Base-by-base conservation (phyloP, 2,329 filamentous ascomycete genomes). In the Aspergillus sp. region DNA sequence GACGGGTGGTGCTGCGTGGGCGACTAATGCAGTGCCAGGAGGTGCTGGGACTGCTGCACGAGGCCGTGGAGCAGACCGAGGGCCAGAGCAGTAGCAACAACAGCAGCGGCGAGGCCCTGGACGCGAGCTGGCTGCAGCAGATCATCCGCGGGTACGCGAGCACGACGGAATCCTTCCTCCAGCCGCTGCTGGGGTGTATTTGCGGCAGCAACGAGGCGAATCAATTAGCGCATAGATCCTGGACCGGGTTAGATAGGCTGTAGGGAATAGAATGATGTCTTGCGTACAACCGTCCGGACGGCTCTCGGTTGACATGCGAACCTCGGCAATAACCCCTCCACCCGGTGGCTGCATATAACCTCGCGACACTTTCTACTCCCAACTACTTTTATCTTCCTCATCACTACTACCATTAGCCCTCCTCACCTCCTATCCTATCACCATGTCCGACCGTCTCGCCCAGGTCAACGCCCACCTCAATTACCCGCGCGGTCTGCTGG, bases 401-500 rank as follows among this genome's bases (percentile, higher is more conserved):
- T n/a, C n/a, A n/a, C n/a, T n/a, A n/a, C n/a, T n/a, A n/a, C n/a
- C n/a, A n/a, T n/a, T n/a, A n/a, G n/a, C n/a, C n/a, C n/a, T n/a
- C n/a, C n/a, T n/a, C n/a, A 31, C 14, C 19, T 36, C 36, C 40
- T 47, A 42, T 25, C 47, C n/a, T n/a, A n/a, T n/a, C 49, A 52
- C 21, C 46, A 9, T n/a, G 41, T 21, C 25, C 7, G 25, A 50
- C 13, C 84, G 88, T 58, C 76, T 88, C 46, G 77, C 81, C 38
- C 89, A 94, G 73, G 84, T 95, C 62, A 83, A 87, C 34, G 81
- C 81, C 56, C 90, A 95, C 72, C 83, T 96, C 64, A 92, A 91
- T 76, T 93, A 86, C 75, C 89, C 91, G 34, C 81, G 83, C 66
- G 91, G 91, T 53, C 78, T 96, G 70, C 83, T 96, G 50, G 82